Base-by-base conservation (phyloP, 2,329 filamentous ascomycete genomes). In the Colletotrichum sp. region DNA sequence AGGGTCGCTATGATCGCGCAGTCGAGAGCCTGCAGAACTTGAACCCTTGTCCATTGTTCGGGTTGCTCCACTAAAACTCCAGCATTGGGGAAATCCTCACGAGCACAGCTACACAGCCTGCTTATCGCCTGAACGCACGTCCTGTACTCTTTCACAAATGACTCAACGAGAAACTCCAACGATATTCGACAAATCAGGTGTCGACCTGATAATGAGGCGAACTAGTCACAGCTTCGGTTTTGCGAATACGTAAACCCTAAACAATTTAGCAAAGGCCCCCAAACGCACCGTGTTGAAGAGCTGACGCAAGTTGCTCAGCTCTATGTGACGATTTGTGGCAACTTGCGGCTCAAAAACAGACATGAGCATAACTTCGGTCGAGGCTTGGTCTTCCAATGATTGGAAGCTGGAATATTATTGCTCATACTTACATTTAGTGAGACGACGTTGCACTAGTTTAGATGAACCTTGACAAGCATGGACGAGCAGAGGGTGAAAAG, bases 11-110 rank as follows among this genome's bases (percentile, higher is more conserved):
- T 34, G 39, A 34, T 34, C 28, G 65, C 44, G 6, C 5, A 36
- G 15, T 28, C 21, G 55, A 57, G 28, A 30, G 13, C 55, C 64
- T 30, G 24, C 24, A 57, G 16, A 24, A 30, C 55, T 32, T 8
- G 8, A 34, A 28, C 32, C n/a, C 16, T 57, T 32, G 16, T n/a
- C 30, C n/a, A 8, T 6, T 30, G 9, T n/a, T 39, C 8, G 30
- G 26, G 44, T 52, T 52, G 10, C 65, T 57, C 28, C 65, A 68
- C 49, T 15, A 34, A 68, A n/a, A 21, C 34, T 44, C 18, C 65
- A 49, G 44, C n/a, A 24, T 36, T 57, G 6, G 28, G 44, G 49
- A 34, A 55, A 59, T 66, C 6, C 65, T 26, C 24, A 24, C 44
- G 44, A 68, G 49, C n/a, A 59, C 8, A 30, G 28, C 49, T 55